Evolutionary conservation across 805 yeast genomes (phyloP), one percentile per base, ranked within the genome.

Genomic region (Myxozyma geophila): DNA sequence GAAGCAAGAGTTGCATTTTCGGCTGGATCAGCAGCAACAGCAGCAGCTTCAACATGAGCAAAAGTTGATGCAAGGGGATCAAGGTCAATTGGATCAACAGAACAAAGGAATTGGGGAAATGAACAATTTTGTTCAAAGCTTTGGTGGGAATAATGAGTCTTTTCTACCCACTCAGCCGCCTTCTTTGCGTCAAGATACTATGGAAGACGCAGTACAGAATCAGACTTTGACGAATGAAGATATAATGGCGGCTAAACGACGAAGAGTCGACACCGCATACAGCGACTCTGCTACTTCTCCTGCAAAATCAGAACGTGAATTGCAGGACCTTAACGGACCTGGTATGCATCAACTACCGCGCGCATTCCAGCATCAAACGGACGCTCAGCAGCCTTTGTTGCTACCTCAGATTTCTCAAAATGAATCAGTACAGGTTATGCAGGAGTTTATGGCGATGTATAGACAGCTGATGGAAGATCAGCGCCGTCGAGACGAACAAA

Each of bases 381-480:
- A 7, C n/a, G 43, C 43, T 13, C 43, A 39, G 43, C n/a, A n/a
- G 43, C 43, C 15, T 10, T 35, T n/a, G 12, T 9, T 41, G n/a
- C 15, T 10, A n/a, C 21, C 37, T 10, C 10, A 28, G 9, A 33
- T 40, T 12, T 36, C 49, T 39, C 54, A 53, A 17, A 33, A 39
- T 5, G 40, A 46, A 13, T 21, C 55, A 23, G 13, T 44, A 9
- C 54, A 43, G 2, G 6, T 54, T 10, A 21, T 62, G 17, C 59
- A 41, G 15, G 62, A 62, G 47, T 54, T 62, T 19, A 51, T 58
- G 54, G 36, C 57, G 19, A n/a, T 55, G 19, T 58, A 58, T 49
- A 58, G 54, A 33, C 59, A 46, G 54, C 40, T 60, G 7, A 43
- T 52, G 44, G 62, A 54, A 12, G 66, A 54, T 13, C 66, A 62